These are phyloP conservation scores for Aspergillus terreus DNA, from an alignment of 2,329 filamentous ascomycete genomes.

Conservation along the genomic window DNA sequence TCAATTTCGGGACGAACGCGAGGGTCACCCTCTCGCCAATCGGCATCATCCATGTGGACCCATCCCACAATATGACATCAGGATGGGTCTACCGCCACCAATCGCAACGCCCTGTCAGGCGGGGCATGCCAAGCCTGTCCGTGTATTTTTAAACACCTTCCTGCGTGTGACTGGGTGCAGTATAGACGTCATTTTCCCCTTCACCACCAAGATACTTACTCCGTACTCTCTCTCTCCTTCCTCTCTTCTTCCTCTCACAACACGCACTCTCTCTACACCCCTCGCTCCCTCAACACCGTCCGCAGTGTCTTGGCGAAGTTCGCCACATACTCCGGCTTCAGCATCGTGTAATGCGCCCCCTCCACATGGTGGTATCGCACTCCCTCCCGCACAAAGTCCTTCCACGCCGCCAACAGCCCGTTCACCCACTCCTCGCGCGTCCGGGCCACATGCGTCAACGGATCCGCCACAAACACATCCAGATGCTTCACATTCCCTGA, in stretches of 20 bases:
- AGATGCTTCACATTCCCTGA: conserved; percentile 1
- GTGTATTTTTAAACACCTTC: too few species aligned
- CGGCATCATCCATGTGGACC: too few species aligned
- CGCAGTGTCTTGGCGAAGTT: neutral
- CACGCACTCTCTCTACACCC: neutral
- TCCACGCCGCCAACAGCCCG: conserved; percentile 4
- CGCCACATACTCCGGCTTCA: conserved; percentile 4
- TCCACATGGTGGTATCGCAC: conserved; percentile 3
- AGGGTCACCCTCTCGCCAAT: too few species aligned
- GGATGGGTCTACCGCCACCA: too few species aligned
- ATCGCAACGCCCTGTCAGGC: too few species aligned
- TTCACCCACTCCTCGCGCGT: conserved; percentile 5
- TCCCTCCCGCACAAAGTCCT: conserved; percentile 2
- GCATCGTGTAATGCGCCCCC: conserved; percentile 5
- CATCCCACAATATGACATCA: too few species aligned
- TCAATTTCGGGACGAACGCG: too few species aligned
- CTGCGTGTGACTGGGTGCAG: too few species aligned
- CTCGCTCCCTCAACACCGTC: neutral
- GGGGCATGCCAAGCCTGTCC: too few species aligned
- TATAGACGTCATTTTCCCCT: too few species aligned
- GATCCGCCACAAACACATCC: conserved; percentile 10
- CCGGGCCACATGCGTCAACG: neutral
- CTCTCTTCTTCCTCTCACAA: neutral
- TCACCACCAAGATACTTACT: too few species aligned
- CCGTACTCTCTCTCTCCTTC: too few species aligned